Evolutionary conservation across 257 asterid genomes (phyloP), one percentile per base, ranked within the genome.

Genomic region (Mitragyna speciosa): DNA sequence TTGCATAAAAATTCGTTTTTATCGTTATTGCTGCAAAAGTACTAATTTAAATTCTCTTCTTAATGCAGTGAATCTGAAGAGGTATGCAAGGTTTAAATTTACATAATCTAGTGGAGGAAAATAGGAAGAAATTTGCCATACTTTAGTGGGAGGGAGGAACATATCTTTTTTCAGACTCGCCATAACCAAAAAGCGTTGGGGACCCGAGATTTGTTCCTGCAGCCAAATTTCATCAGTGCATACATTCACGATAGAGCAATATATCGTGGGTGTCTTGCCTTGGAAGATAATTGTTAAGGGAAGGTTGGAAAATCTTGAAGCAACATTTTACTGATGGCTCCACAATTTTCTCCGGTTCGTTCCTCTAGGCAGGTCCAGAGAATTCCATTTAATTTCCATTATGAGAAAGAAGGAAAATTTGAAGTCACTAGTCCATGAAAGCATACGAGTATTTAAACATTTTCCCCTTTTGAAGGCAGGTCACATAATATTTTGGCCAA

Each of bases 281-380:
- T 85, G n/a, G 83, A 89, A 88, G 93, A 73, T 28, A 79, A 69
- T 74, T 78, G 33, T 63, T 15, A 75, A 41, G n/a, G 20, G 80
- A 39, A 28, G 76, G 77, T 84, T 41, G 89, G 79, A 76, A 79
- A 86, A 49, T 85, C 90, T 77, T 89, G 63, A 87, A 87, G 90
- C 78, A 80, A 83, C 83, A 68, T 85, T 28, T 72, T 48, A 56
- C 30, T 69, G 28, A 49, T 75, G 54, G 30, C 58, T 39, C 22
- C 51, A 12, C 51, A 24, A 59, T 66, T 22, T 33, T 36, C 14
- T 6, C 7, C 47, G 20, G 26, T 12, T 2, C 75, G 49, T 49
- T 45, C 41, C 3, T 49, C 30, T 0, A 71, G 31, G 39, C 33
- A 47, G 8, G 16, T 11, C 58, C 58, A 41, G 33, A 59, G 12